Conservation (phyloP, 805 yeast species). For the Deakozyma indianensis region DNA sequence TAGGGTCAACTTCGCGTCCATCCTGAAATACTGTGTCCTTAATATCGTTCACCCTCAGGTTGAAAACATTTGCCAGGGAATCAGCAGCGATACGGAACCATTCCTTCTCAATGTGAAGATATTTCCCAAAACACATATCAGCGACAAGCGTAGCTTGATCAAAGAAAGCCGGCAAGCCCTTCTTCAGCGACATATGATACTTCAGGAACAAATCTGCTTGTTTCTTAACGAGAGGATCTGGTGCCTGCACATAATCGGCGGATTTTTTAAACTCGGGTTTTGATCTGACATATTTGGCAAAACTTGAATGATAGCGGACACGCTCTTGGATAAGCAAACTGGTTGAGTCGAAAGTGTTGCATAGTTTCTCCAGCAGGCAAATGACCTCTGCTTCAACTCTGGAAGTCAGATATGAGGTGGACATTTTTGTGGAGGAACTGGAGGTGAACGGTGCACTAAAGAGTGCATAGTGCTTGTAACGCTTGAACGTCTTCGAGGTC, state of each 20-base stretch:
- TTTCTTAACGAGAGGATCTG: slow-evolving; percentile 2
- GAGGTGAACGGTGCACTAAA: slow-evolving; percentile 9
- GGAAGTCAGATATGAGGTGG: slow-evolving; percentile 7
- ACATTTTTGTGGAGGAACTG: slow-evolving; percentile 6
- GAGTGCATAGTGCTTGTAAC: slow-evolving; percentile 8
- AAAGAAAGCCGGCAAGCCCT: slow-evolving; percentile 13
- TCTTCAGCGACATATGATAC: slow-evolving; percentile 11
- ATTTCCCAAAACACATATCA: slow-evolving; percentile 7
- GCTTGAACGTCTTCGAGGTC: slow-evolving; percentile 1
- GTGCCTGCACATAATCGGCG: not conserved
- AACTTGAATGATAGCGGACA: slow-evolving; percentile 8
- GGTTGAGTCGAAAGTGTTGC: slow-evolving; percentile 10
- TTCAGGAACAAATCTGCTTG: slow-evolving; percentile 12
- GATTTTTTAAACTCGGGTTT: not conserved
- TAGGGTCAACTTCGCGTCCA: slow-evolving; percentile 6
- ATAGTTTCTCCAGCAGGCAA: slow-evolving; percentile 7
- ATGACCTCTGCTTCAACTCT: slow-evolving; percentile 10
- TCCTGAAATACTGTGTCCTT: slow-evolving; percentile 2
- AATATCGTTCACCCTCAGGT: slow-evolving; percentile 3
- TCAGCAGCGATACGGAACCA: slow-evolving; percentile 14
- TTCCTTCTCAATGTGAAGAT: slow-evolving; percentile 8
- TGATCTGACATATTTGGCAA: slow-evolving; percentile 9
- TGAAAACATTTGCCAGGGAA: slow-evolving; percentile 10
- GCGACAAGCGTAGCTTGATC: slow-evolving; percentile 7
- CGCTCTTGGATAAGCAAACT: slow-evolving; percentile 8